Conservation (phyloP, 2,329 filamentous ascomycete species). For the Botrytis paeoniae region DNA sequence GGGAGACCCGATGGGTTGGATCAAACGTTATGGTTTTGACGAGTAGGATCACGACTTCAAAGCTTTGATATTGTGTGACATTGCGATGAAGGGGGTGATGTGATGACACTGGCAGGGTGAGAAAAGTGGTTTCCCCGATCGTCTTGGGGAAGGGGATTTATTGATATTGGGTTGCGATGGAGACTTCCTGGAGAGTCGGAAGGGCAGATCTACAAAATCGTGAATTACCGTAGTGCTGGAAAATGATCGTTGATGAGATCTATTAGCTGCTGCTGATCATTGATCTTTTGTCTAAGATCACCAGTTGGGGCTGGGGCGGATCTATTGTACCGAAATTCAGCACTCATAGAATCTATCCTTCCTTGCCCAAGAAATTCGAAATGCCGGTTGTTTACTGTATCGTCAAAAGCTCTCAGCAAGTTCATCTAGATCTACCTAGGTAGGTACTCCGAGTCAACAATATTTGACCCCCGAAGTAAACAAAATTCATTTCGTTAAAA, state of each 20-base stretch:
- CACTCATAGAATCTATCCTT: background rate
- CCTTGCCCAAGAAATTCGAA: background rate
- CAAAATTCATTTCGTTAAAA: background rate
- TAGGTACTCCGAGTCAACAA: background rate
- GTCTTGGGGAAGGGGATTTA: background rate
- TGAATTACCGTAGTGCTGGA: background rate
- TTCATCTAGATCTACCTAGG: background rate
- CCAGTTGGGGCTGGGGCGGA: background rate
- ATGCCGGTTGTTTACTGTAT: background rate
- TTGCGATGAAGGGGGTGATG: background rate
- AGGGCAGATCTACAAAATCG: background rate
- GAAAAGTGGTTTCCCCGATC: background rate
- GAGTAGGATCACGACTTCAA: background rate
- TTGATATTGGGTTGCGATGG: conserved; percentile 8
- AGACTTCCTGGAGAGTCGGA: background rate
- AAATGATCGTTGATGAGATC: conserved; percentile 3
- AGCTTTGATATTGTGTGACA: background rate
- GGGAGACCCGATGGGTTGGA: conserved; percentile 18
- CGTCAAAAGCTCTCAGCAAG: background rate
- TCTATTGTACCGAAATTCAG: background rate
- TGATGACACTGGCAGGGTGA: background rate
- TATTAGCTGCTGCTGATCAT: background rate
- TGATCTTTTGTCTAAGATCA: conserved; percentile 9
- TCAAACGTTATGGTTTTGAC: conserved; percentile 13
- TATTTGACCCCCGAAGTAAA: background rate